These are phyloP conservation scores for Hirsutella minnesotensis DNA, from an alignment of 2,329 filamentous ascomycete genomes.

Conservation along the genomic window DNA sequence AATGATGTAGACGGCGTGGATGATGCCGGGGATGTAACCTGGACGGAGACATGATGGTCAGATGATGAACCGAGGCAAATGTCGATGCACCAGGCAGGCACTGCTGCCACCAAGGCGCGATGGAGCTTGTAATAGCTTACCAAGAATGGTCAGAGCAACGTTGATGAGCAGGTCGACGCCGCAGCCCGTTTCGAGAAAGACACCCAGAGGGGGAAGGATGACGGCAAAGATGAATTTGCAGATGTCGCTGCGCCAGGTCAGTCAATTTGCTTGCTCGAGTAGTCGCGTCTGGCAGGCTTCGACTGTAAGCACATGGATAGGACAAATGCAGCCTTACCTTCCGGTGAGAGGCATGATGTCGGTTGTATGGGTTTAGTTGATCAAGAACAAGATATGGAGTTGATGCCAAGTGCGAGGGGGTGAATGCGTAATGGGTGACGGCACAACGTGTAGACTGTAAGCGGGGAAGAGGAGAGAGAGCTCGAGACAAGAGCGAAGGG, in stretches of 20 bases:
- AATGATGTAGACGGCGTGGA: constrained; percentile 90
- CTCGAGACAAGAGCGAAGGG: too few relatives aligned
- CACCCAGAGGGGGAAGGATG: constrained; percentile 79
- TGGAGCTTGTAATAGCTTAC: too few relatives aligned
- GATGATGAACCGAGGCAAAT: too few relatives aligned
- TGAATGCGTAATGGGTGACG: too few relatives aligned
- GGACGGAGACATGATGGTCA: background rate
- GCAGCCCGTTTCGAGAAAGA: constrained; percentile 90
- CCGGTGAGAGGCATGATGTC: constrained; percentile 46
- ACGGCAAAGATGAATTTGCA: constrained; percentile 73
- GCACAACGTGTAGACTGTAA: too few relatives aligned
- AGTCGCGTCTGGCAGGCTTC: background rate
- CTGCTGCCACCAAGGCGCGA: too few relatives aligned
- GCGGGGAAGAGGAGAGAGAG: background rate
- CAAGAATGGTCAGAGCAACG: constrained; percentile 72
- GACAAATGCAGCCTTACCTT: constrained; percentile 33
- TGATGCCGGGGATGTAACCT: constrained; percentile 66
- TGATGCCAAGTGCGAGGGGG: background rate
- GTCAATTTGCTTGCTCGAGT: constrained; percentile 1
- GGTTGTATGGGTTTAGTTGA: too few relatives aligned
- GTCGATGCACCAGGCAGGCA: too few relatives aligned
- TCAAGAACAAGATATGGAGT: too few relatives aligned
- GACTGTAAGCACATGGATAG: too few relatives aligned
- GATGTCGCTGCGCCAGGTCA: constrained; percentile 31
- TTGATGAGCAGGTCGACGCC: constrained; percentile 83